phyloP scores from a whole-genome alignment of 805 yeast genomes.

The Candida germanica region DNA sequence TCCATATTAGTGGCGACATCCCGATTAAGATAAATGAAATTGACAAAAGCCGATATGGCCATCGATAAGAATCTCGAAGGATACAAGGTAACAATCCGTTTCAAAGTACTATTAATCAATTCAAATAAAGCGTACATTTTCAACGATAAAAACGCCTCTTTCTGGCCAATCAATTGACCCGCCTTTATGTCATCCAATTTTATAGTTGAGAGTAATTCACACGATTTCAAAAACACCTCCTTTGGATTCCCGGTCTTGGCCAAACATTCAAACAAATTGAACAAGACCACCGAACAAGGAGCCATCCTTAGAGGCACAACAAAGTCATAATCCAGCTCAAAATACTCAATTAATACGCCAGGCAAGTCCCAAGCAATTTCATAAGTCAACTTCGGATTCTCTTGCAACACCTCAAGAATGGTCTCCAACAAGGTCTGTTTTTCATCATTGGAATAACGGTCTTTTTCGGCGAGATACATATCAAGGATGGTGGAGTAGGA shows the following conservation, averaged over 20 bases:
- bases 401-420: constrained; percentile 41
- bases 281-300: constrained; percentile 36
- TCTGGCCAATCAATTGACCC: constrained; percentile 10
- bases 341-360: constrained; percentile 52
- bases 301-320: constrained; percentile 26
- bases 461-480: constrained; percentile 49
- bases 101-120: constrained; percentile 55
- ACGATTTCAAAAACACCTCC: constrained; percentile 67
- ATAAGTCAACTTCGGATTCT: constrained; percentile 48
- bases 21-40: constrained; percentile 44
- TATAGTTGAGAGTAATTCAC: constrained; percentile 56
- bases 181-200: constrained; percentile 17
- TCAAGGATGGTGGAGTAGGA: constrained; percentile 75
- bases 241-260: constrained; percentile 75
- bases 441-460: constrained; percentile 46
- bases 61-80: constrained; percentile 80
- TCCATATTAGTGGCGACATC: constrained; percentile 13
- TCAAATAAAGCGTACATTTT: constrained; percentile 68
- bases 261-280: constrained; percentile 58
- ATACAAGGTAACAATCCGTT: constrained; percentile 60
- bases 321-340: constrained; percentile 37
- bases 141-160: constrained; percentile 43
- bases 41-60: constrained; percentile 57
- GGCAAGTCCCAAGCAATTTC: constrained; percentile 96
- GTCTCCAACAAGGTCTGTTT: constrained; percentile 46